Base-by-base conservation (phyloP, 1,284 basidiomycete species). In the Ganoderma lucidum region DNA sequence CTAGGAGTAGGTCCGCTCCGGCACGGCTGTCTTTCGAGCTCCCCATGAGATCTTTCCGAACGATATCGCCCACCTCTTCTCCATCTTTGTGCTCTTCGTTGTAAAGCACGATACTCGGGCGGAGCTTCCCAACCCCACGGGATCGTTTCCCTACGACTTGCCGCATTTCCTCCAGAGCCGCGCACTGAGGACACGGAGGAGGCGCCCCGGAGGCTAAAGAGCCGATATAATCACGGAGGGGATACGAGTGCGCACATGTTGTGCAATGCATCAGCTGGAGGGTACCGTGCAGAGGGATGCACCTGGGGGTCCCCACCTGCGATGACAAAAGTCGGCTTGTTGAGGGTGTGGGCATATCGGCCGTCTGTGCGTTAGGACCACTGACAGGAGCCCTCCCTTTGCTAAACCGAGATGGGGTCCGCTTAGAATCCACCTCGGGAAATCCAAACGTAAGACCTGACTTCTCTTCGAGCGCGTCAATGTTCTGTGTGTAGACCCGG, bases 401-500 rank as follows among this genome's bases (percentile, higher is more conserved):
- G 35, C 69, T 62, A 23, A n/a, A n/a, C n/a, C 87, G 84, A 32
- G 84, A 78, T 73, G 86, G 89, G 61, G 74, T 81, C 32, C 88
- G 85, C 73, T 83, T 87, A 69, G 81, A 82, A 71, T 88, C 87
- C 68, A 87, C 87, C 62, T 86, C 86, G 15, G 92, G 92, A 17
- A 95, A 84, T 32, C 93, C 93, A 73, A 93, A 94, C 0, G 89
- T 88, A 6, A 98, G 86, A 4, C 96, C 96, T 15, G 90, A 93
- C 77, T 96, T 95, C 70, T 85, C 85, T 78, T 98, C 96, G 63
- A 98, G 89, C 15, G 91, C 92, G 78, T 98, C 96, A 71, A 98
- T 97, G 81, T 97, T 97, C 83, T 98, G 96, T 0, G 96, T 97
- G 80, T 98, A 98, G 4, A 96, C 94, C 37, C 96, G 88, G 56